These are phyloP conservation scores for Paragyromitra xinjiangensis DNA, from an alignment of 495 filamentous ascomycete species.

Conservation along the genomic window DNA sequence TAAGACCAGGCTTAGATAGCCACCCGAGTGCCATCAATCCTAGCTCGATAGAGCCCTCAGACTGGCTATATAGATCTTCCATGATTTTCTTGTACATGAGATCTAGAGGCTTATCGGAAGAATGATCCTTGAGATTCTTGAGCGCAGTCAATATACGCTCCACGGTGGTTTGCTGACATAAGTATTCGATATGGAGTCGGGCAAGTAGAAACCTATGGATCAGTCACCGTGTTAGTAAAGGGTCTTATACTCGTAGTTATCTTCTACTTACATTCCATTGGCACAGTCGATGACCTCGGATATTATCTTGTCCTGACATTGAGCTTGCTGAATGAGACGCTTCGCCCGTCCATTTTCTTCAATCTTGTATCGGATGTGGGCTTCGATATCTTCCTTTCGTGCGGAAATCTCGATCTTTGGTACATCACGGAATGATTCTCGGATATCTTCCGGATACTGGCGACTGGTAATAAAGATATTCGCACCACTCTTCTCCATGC, in stretches of 20 bases:
- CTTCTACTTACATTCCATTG: conserved; percentile 29
- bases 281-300: conserved; percentile 9
- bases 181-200: conserved; percentile 19
- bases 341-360: conserved; percentile 6
- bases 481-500: not conserved
- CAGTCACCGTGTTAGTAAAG: too few species aligned
- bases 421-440: conserved; percentile 5
- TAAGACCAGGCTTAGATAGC: too few species aligned
- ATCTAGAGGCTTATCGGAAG: too few species aligned
- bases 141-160: too few species aligned
- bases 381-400: conserved; percentile 18
- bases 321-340: conserved; percentile 10
- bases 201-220: conserved; percentile 24
- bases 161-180: conserved; percentile 12
- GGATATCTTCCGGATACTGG: conserved; percentile 33
- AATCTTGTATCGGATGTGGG: conserved; percentile 11
- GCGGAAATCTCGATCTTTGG: conserved; percentile 14
- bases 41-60: too few species aligned
- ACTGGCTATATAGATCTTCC: too few species aligned
- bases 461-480: conserved; percentile 41
- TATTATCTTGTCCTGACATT: conserved; percentile 29
- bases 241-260: too few species aligned
- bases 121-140: too few species aligned
- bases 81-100: too few species aligned
- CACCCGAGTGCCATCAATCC: too few species aligned